Conservation (phyloP, 1,284 basidiomycete species). For the Fomitopsis betulina region DNA sequence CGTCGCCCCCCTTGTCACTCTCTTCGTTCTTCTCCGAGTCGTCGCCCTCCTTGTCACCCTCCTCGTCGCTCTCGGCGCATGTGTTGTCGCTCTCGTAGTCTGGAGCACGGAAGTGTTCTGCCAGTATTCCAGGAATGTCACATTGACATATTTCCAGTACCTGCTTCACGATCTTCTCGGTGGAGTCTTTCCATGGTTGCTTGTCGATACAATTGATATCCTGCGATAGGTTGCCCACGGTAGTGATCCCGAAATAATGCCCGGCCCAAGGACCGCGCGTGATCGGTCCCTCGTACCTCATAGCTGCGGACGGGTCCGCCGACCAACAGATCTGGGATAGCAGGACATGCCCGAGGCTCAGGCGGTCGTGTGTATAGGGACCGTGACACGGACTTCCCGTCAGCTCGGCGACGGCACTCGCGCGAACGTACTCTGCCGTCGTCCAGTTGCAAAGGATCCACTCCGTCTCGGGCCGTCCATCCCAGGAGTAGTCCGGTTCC, state of each 20-base stretch:
- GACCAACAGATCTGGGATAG: conserved; percentile 16
- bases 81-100: neutral
- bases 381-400: neutral
- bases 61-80: neutral
- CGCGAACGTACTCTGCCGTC: neutral
- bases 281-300: conserved; percentile 1
- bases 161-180: conserved; percentile 2
- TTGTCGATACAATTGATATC: neutral
- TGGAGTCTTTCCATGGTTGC: conserved; percentile 13
- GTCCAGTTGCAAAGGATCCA: conserved; percentile 1
- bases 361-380: neutral
- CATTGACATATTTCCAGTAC: neutral
- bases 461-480: neutral
- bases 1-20: too few species aligned
- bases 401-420: neutral
- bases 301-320: conserved; percentile 1
- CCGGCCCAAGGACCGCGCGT: conserved; percentile 16
- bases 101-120: neutral
- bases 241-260: conserved; percentile 29
- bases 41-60: too few species aligned
- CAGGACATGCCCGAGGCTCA: conserved; percentile 9
- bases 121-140: neutral
- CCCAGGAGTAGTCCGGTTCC: neutral
- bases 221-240: conserved; percentile 4
- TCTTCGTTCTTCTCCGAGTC: too few species aligned